phyloP scores from a whole-genome alignment of 2,329 filamentous ascomycete genomes.

The Aureobasidium sp. region DNA sequence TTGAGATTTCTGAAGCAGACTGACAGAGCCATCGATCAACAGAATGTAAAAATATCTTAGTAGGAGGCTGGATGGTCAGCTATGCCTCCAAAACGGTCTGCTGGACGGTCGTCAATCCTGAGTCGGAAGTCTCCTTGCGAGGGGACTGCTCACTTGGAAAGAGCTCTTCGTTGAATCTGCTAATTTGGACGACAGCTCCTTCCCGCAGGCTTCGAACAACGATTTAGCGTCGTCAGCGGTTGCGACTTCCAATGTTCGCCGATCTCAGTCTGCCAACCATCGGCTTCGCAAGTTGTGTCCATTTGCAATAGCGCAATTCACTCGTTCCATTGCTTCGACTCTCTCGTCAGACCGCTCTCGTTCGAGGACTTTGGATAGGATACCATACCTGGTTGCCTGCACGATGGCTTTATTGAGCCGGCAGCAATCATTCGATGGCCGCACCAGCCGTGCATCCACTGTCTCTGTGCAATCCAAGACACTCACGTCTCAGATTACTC shows the following conservation, averaged over 20 bases:
- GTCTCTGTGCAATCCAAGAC: constrained; percentile 31
- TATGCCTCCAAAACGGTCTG: neutral
- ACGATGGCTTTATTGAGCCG: constrained; percentile 40
- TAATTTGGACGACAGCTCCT: neutral
- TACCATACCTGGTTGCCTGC: neutral
- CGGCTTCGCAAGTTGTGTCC: neutral
- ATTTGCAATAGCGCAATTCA: neutral
- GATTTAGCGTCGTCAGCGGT: neutral
- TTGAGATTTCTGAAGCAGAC: neutral
- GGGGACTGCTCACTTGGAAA: neutral
- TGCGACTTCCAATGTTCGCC: neutral
- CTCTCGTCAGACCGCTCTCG: neutral
- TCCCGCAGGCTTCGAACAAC: neutral
- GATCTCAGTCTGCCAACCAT: too few species aligned
- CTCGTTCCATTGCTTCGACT: neutral
- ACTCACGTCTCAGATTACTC: constrained; percentile 24
- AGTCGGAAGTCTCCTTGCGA: neutral
- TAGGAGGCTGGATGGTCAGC: neutral
- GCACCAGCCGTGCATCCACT: constrained; percentile 42
- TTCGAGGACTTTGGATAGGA: neutral
- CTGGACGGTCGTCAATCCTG: neutral
- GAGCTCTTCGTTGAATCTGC: neutral
- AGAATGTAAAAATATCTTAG: neutral
- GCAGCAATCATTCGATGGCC: constrained; percentile 40
- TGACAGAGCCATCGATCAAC: neutral